Base-by-base conservation (phyloP, 2,329 filamentous ascomycete species). In the Apiospora kogelbergensis region DNA sequence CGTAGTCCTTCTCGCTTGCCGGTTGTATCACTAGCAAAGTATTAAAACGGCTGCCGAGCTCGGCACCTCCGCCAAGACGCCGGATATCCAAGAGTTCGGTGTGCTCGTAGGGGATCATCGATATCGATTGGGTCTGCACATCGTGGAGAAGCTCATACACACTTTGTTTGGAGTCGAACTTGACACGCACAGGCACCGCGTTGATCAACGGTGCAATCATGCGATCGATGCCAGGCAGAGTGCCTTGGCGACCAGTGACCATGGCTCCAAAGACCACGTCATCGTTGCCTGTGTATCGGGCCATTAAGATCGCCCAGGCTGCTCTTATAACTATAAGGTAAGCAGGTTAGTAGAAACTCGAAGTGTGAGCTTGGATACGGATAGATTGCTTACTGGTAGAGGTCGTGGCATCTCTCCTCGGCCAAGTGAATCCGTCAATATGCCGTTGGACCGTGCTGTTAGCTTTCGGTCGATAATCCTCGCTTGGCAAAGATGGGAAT, bases 141-240 rank as follows among this genome's bases (percentile, higher is more conserved):
- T 41, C 3, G 41, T 33, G 24, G 1, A 67, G 44, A 9, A 67
- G 44, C 0, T 40, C 45, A n/a, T 48, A 33, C 15, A 67, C 5
- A 10, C 20, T 67, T 22, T 67, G 65, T 11, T 40, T 40, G 26
- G 44, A 17, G 24, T 67, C 65, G 9, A 67, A 57, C 44, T 67
- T 67, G 65, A 67, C 65, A 2, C 65, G 65, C 44, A 67, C 44
- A 10, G 65, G 65, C 26, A 67, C 65, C 26, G 65, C 65, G 15
- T 48, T 67, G 26, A 67, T 67, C 6, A 67, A 30, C 13, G 65
- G 65, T 4, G 64, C 64, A n/a, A 67, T 67, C 65, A 67, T 67
- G 15, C 41, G 65, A 20, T 67, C 65, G 33, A 67, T 67, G 4
- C 65, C 65, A 1, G 65, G 41, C 13, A 67, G 65, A 1, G 44